These are phyloP conservation scores for Arabis alpina DNA, from an alignment of 345 rosid genomes.

Conservation along the genomic window DNA sequence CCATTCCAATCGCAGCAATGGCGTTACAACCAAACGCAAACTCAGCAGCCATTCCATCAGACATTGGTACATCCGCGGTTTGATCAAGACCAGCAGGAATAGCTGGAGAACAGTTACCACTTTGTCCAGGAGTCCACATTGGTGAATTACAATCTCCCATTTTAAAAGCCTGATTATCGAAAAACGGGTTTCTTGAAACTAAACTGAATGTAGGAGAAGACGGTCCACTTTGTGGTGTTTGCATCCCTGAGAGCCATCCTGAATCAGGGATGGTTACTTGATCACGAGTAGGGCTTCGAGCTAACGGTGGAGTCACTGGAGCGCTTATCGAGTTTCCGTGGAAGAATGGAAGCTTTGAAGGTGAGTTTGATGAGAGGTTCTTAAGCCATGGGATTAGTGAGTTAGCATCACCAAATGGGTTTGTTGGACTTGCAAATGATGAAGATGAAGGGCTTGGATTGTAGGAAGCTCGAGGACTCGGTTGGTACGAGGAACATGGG, in stretches of 20 bases:
- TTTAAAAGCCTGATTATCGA: constrained; percentile 63
- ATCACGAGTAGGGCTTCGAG: constrained; percentile 69
- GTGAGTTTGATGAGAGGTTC: constrained; percentile 80
- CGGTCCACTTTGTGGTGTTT: constrained; percentile 79
- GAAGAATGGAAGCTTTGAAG: constrained; percentile 68
- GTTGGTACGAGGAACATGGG: constrained; percentile 93
- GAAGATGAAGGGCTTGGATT: constrained; percentile 90
- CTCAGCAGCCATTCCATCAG: constrained; percentile 80
- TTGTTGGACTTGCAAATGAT: constrained; percentile 57
- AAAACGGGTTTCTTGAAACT: constrained; percentile 81
- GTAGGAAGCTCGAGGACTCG: constrained; percentile 87
- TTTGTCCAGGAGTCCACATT: constrained; percentile 99
- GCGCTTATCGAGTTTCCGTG: constrained; percentile 92
- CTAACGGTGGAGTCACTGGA: constrained; percentile 94
- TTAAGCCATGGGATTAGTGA: constrained; percentile 97
- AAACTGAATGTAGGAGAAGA: constrained; percentile 94
- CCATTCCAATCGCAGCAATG: constrained; percentile 52
- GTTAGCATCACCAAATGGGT: constrained; percentile 70
- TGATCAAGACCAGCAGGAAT: constrained; percentile 77
- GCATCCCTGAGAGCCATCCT: constrained; percentile 78
- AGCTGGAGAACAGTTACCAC: constrained; percentile 95
- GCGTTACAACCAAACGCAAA: constrained; percentile 84
- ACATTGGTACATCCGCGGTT: constrained; percentile 82
- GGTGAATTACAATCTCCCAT: constrained; percentile 61
- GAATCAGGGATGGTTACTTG: constrained; percentile 68